Evolutionary conservation across 768 basidiomycete genomes (phyloP), one percentile per base, ranked within the genome.

Genomic region (Gymnopilus dilepis): DNA sequence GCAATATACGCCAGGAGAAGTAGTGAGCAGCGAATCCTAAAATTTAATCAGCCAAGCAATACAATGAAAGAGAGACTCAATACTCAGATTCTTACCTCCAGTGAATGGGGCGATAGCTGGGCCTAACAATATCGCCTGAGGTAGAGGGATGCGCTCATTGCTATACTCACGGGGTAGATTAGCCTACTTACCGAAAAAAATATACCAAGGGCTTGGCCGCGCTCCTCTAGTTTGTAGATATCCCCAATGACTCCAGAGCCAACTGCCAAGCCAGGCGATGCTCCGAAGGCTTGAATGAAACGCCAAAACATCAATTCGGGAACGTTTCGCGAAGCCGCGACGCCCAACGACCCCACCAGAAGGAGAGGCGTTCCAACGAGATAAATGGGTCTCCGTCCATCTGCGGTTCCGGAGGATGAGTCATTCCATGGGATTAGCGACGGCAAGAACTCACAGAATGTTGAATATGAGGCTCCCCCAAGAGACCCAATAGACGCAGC

Each of bases 1-100:
- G 88, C 69, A 88, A 80, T 3, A 79, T 60, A 0, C 90, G 82
- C 89, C 90, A 92, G 0, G 89, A 89, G 37, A 80, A 79, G 62
- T 88, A 89, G 59, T 89, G 78, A 0, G 89, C 80, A 0, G 82
- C 76, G 19, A 81, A 52, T 13, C 86, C 85, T 84, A 60, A 21
- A 21, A 17, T 9, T 4, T 37, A 41, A 42, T 6, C 40, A 30
- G 33, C 9, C 42, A 5, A 15, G 31, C 19, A 40, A 28, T 21
- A 15, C 8, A 4, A 24, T n/a, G 3, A 53, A 47, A 51, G 11
- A 13, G 63, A 34, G 3, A 9, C 22, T 13, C 42, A 47, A 15
- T n/a, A 8, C 2, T 28, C 0, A 21, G 5, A 12, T 6, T 7
- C 61, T 63, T 59, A 76, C 87, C 88, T 67, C 87, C 88, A 1